Percentiles rank a stretch among this genome's conserved stretches.
These are phyloP conservation scores for Calonectria naviculata DNA, from an alignment of 2,329 filamentous ascomycete genomes.

Conservation along the genomic window DNA sequence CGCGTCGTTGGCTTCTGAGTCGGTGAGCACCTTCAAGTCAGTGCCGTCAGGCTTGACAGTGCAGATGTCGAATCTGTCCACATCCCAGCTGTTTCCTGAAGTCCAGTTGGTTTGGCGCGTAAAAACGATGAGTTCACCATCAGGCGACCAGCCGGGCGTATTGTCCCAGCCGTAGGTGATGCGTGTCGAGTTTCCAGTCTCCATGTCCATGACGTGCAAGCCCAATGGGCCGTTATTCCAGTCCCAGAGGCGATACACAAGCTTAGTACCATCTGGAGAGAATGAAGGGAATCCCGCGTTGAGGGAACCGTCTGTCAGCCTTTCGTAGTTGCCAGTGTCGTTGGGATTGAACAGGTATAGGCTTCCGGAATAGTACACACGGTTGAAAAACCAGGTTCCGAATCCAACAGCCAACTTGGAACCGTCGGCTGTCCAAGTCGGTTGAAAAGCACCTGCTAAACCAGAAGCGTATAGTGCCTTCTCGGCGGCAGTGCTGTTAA, in stretches of 20 bases:
- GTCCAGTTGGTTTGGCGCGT: constrained; percentile 21
- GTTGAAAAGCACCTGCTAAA: constrained; percentile 12
- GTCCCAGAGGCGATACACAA: constrained; percentile 17
- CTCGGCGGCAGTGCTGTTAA: constrained; percentile 9
- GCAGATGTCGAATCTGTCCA: constrained; percentile 11
- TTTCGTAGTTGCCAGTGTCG: background rate
- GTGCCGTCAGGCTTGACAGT: constrained; percentile 11
- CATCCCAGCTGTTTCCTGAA: constrained; percentile 13
- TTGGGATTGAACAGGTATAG: constrained; percentile 7
- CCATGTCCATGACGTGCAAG: constrained; percentile 8
- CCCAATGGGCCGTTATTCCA: constrained; percentile 14
- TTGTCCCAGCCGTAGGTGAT: constrained; percentile 13
- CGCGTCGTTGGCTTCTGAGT: constrained; percentile 14
- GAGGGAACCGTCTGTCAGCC: constrained; percentile 2
- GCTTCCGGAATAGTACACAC: background rate
- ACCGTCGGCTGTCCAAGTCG: constrained; percentile 3
- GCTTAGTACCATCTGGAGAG: constrained; percentile 12
- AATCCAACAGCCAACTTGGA: constrained; percentile 13
- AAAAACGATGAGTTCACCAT: constrained; percentile 17
- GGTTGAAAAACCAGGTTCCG: constrained; percentile 13
- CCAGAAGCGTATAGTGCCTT: constrained; percentile 1
- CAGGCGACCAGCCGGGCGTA: constrained; percentile 13
- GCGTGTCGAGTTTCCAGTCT: background rate
- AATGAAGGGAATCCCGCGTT: constrained; percentile 16
- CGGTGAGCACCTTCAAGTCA: constrained; percentile 3